Conservation (phyloP, 768 basidiomycete species). For the Epithele typhae region DNA sequence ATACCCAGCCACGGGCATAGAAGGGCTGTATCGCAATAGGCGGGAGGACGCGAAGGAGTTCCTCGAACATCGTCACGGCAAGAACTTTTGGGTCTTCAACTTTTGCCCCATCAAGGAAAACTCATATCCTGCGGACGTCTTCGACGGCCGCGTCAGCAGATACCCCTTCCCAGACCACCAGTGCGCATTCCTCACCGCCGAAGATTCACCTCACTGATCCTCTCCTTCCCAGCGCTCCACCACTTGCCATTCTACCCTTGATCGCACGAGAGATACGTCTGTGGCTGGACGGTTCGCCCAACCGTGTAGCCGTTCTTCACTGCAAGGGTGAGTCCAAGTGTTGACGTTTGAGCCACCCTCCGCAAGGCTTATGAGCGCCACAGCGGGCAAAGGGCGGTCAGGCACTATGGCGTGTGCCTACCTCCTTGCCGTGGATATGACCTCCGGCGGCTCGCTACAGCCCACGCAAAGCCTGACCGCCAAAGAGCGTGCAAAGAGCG, state of each 20-base stretch:
- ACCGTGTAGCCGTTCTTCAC: conserved; percentile 76
- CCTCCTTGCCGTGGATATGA: conserved; percentile 54
- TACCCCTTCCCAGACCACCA: conserved; percentile 93
- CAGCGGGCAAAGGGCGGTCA: conserved; percentile 80
- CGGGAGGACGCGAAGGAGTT: conserved; percentile 74
- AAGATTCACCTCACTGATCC: not conserved
- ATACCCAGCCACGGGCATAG: conserved; percentile 77
- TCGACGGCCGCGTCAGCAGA: conserved; percentile 71
- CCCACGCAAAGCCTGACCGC: conserved; percentile 39
- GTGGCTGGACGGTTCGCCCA: conserved; percentile 63
- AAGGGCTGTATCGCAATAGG: conserved; percentile 75
- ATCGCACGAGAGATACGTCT: conserved; percentile 67
- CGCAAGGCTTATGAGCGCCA: conserved; percentile 2
- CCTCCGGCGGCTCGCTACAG: conserved; percentile 42
- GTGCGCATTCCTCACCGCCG: conserved; percentile 36
- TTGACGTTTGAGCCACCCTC: not conserved
- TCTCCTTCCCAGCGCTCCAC: conserved; percentile 54
- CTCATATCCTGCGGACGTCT: conserved; percentile 64
- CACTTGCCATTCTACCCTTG: conserved; percentile 68
- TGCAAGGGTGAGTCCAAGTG: conserved; percentile 67
- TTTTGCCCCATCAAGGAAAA: conserved; percentile 83
- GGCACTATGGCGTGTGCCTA: conserved; percentile 85
- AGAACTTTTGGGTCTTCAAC: conserved; percentile 87
- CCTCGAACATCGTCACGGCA: conserved; percentile 65
- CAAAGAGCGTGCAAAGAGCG: conserved; percentile 44